Base-by-base conservation (phyloP, 805 yeast genomes). In the Sugiyamaella qingdaonensis region DNA sequence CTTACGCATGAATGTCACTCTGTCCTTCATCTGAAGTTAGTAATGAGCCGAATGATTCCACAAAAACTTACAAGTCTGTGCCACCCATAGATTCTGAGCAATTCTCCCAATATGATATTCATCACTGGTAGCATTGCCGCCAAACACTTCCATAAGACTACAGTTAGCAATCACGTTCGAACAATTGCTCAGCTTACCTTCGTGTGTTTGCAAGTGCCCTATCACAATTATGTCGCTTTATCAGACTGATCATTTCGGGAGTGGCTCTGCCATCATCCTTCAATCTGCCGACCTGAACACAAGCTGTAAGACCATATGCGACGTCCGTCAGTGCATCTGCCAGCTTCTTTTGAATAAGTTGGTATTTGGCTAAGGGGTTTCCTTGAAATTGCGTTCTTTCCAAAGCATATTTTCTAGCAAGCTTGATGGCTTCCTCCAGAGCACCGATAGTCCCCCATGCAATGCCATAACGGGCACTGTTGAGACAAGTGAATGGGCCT, bases 391-490 rank as follows among this genome's bases (percentile, higher is more conserved):
- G 77, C 54, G 61, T 66, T 43, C 77, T 64, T 19, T 73, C 77
- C 39, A 73, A 57, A 3, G 74, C 49, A 58, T 73, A 74, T 37
- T 58, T 59, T 35, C 77, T 64, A 3, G 77, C 66, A 16, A 69
- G 58, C 13, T 58, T 61, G 32, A 74, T 55, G 1, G 75, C 65
- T 46, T 68, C 74, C 56, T 73, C 77, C 29, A 73, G 64, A 1
- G 77, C 77, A 19, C 77, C 77, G 65, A 73, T 70, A 13, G 70
- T 59, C 31, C 77, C 77, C 75, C 75, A 73, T 10, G 76, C 69
- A 48, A 73, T 73, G 9, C 77, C 77, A 45, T 63, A 69, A 16
- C 77, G 66, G 10, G 77, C 77, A 48, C 70, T 66, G 61, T 73
- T 73, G 32, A 73, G 62, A 46, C 77, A 73, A 3, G 77, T 64